Evolutionary conservation across 257 asterid species (phyloP), one percentile per base, ranked within the genome.

Genomic region (Gardenia jasminoides): DNA sequence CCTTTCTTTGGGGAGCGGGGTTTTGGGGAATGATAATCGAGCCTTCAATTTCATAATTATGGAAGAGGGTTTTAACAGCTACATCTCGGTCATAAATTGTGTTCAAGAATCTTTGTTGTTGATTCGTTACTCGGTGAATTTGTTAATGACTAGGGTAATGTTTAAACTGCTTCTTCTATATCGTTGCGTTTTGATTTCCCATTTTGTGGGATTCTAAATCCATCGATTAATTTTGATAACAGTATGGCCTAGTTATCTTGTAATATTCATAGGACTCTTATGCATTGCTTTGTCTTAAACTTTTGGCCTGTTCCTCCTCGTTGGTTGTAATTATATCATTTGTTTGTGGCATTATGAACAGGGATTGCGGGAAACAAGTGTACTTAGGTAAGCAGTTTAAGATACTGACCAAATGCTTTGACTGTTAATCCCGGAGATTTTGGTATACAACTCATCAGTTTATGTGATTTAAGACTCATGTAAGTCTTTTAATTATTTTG

Each of bases 291-390:
- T 36, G 41, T 36, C 41, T 36, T 36, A 36, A 36, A 36, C 41
- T 46, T 72, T 73, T 52, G 3, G 67, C 19, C 39, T 74, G 30
- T 28, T 76, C 10, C 24, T 47, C 13, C 30, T 50, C 54, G 61
- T 11, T 70, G 56, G 56, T 54, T 73, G 56, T 85, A 58, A 82
- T 80, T 79, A 85, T 74, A 68, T 78, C 46, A 77, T 79, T 64
- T 50, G 13, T 71, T 88, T 83, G 70, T 75, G 61, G 26, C 12
- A 44, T 33, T 17, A 19, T 65, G 68, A 83, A 88, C 96, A 94
- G 98, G 98, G 98, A 94, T 84, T 91, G 98, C 72, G 97, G 98
- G 74, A 94, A 94, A 82, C 98, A 94, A 87, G 97, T 94, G 28
- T 94, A 94, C 85, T 84, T 94, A 80, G 98, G 98, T 93, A 85